A percentile compares a stretch with the other conserved stretches of the same genome.
Evolutionary conservation across 495 filamentous ascomycete genomes (phyloP).

Genomic region (Tuber aestivum): DNA sequence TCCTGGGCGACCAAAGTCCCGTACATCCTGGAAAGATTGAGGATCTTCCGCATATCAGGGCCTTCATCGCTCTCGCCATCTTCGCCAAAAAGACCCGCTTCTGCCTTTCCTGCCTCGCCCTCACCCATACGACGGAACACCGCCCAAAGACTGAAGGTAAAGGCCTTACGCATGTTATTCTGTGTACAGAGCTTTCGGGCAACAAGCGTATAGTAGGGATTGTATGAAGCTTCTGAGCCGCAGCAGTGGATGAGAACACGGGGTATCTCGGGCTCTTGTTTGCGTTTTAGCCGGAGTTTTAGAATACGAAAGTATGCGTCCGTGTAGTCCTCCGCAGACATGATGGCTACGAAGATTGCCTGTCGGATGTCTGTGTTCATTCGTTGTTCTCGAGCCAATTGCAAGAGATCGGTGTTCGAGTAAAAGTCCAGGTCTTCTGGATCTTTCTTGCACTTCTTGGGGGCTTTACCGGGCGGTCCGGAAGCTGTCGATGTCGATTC

Average conservation of each 20-base stretch:
- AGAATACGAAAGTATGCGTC: conserved; percentile 72
- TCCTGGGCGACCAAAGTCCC: conserved; percentile 65
- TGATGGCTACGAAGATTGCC: conserved; percentile 83
- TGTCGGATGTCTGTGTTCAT: conserved; percentile 95
- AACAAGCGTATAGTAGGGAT: conserved; percentile 87
- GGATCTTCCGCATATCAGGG: conserved; percentile 59
- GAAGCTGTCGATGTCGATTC: neutral
- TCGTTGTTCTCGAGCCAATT: conserved; percentile 71
- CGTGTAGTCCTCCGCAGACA: conserved; percentile 79
- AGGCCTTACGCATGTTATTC: conserved; percentile 69
- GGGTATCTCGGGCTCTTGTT: conserved; percentile 80
- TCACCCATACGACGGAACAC: conserved; percentile 83
- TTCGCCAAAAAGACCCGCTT: conserved; percentile 52
- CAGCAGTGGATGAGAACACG: conserved; percentile 82
- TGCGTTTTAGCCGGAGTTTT: conserved; percentile 76
- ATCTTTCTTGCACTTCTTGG: conserved; percentile 33
- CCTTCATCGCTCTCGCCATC: conserved; percentile 48
- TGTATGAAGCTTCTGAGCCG: conserved; percentile 74
- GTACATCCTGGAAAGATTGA: conserved; percentile 85
- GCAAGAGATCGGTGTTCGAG: conserved; percentile 58
- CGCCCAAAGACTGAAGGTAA: conserved; percentile 80
- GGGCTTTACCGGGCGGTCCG: neutral
- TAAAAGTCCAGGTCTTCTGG: conserved; percentile 49
- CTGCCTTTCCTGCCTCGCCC: conserved; percentile 52
- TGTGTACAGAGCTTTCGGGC: conserved; percentile 65